Evolutionary conservation across 2,329 filamentous ascomycete species (phyloP).

Genomic region (Clonostachys chloroleuca): DNA sequence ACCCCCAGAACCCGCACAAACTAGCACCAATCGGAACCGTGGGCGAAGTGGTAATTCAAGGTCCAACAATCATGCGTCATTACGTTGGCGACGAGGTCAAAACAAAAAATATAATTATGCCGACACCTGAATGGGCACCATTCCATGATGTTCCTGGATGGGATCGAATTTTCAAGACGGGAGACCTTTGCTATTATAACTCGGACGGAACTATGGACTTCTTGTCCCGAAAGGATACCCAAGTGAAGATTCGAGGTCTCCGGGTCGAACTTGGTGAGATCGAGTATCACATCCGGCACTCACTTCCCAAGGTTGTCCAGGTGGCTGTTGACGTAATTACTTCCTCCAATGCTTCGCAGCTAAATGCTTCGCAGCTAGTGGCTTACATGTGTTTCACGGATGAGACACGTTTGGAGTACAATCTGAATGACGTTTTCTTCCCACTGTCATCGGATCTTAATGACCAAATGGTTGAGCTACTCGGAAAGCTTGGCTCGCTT

Average conservation of each 20-base stretch:
- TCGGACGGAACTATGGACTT: slow-evolving; percentile 1
- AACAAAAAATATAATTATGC: slow-evolving; percentile 13
- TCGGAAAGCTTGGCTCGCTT: not conserved
- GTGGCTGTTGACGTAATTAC: slow-evolving; percentile 5
- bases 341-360: not conserved
- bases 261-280: slow-evolving; percentile 33
- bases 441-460: not conserved
- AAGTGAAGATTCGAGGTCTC: slow-evolving; percentile 47
- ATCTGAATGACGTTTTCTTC: slow-evolving; percentile 2
- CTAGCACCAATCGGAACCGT: slow-evolving; percentile 11
- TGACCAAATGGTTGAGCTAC: not conserved
- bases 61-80: slow-evolving; percentile 29
- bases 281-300: slow-evolving; percentile 2
- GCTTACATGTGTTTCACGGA: not conserved
- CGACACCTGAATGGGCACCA: not conserved
- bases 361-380: not conserved
- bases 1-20: slow-evolving; percentile 5
- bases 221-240: slow-evolving; percentile 13
- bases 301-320: not conserved
- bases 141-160: not conserved
- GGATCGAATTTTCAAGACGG: slow-evolving; percentile 8
- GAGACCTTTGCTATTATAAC: slow-evolving; percentile 2
- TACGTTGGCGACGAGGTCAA: slow-evolving; percentile 31
- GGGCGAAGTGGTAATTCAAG: slow-evolving; percentile 26
- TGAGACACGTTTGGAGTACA: not conserved